Evolutionary conservation across 257 asterid species (phyloP).

Genomic region (Dorcoceras hygrometricum): DNA sequence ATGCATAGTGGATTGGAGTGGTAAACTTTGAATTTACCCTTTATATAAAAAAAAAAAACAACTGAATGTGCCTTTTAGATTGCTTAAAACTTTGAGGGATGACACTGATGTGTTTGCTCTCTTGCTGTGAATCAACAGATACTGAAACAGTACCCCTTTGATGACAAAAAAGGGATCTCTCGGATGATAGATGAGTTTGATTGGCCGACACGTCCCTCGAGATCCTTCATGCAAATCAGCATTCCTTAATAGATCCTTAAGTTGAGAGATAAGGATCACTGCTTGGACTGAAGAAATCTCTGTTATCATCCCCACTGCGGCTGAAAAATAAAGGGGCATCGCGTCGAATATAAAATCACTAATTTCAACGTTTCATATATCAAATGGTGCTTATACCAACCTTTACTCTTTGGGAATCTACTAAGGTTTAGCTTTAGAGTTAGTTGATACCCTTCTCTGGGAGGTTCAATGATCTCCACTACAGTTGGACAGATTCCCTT

Average conservation of each 20-base stretch:
- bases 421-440: conserved; percentile 59
- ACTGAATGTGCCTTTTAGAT: no score
- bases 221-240: conserved; percentile 47
- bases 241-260: conserved; percentile 64
- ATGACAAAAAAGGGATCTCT: conserved; percentile 76
- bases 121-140: background rate
- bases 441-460: conserved; percentile 63
- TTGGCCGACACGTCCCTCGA: conserved; percentile 52
- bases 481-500: conserved; percentile 54
- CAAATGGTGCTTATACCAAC: conserved; percentile 32
- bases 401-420: conserved; percentile 52
- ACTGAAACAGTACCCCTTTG: conserved; percentile 48
- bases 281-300: conserved; percentile 74
- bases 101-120: background rate
- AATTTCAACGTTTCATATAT: background rate
- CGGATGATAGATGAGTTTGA: conserved; percentile 70
- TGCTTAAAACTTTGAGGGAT: background rate
- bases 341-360: no score
- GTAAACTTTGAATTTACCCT: no score
- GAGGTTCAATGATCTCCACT: conserved; percentile 61
- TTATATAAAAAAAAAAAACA: no score
- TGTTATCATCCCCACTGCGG: conserved; percentile 51
- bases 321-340: conserved; percentile 34
- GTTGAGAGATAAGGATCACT: conserved; percentile 74
- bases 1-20: no score